Evolutionary conservation across 345 rosid species (phyloP).

Genomic region (Pelargonium nanum): DNA sequence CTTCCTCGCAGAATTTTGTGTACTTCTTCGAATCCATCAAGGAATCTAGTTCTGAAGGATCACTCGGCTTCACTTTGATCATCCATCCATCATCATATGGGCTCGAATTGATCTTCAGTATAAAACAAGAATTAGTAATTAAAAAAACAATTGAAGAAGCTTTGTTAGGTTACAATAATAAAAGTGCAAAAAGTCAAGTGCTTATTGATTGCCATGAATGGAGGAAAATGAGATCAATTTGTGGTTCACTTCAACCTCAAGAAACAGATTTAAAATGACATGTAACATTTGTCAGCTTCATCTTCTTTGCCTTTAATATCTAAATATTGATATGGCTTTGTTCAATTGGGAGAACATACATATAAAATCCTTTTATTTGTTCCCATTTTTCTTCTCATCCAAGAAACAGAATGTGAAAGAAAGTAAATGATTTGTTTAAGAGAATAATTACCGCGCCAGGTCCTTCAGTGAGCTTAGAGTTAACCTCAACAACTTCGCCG

Average conservation of each 20-base stretch:
- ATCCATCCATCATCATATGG: constrained; percentile 94
- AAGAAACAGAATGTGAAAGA: background rate
- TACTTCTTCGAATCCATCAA: constrained; percentile 73
- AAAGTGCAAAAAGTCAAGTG: too few relatives aligned
- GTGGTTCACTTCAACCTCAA: too few relatives aligned
- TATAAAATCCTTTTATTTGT: too few relatives aligned
- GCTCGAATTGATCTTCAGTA: constrained; percentile 63
- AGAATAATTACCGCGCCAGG: constrained; percentile 58
- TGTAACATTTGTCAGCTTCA: too few relatives aligned
- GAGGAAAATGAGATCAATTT: too few relatives aligned
- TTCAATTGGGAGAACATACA: too few relatives aligned
- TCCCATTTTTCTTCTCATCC: too few relatives aligned
- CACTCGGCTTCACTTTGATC: constrained; percentile 87
- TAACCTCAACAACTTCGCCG: constrained; percentile 74
- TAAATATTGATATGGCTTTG: too few relatives aligned
- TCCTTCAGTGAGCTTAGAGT: constrained; percentile 51
- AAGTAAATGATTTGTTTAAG: background rate
- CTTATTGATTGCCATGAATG: too few relatives aligned
- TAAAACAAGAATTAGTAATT: background rate
- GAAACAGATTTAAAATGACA: too few relatives aligned
- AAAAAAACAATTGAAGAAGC: background rate
- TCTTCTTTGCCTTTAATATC: too few relatives aligned
- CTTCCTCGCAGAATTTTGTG: constrained; percentile 87
- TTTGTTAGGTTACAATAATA: too few relatives aligned
- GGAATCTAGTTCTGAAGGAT: constrained; percentile 60